A percentile compares a stretch with the other conserved stretches of the same genome.
Conservation (phyloP, 768 basidiomycete species). For the Macrolepiota albuminosa region DNA sequence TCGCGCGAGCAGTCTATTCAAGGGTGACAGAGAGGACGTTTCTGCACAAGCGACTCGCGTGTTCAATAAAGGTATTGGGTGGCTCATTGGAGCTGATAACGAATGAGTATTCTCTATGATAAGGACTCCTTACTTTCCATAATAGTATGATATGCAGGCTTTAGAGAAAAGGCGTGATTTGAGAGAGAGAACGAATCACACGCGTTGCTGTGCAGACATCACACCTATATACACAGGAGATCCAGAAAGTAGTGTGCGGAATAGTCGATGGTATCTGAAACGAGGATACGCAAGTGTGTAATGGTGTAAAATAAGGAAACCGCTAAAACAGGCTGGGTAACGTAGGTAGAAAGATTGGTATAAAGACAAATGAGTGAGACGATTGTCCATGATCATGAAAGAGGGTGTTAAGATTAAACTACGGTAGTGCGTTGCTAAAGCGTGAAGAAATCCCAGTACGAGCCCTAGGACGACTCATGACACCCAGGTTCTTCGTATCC, state of each 20-base stretch:
- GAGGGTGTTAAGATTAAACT: conserved; percentile 4
- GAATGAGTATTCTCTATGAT: conserved; percentile 12
- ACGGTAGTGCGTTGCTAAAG: conserved; percentile 51
- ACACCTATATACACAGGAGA: conserved; percentile 6
- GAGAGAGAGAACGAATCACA: neutral
- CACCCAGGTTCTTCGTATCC: conserved; percentile 25
- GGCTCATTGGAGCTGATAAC: conserved; percentile 89
- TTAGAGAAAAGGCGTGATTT: neutral
- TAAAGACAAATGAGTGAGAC: conserved; percentile 14
- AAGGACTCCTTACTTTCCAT: neutral
- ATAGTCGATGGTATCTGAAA: conserved; percentile 5
- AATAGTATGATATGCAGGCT: neutral
- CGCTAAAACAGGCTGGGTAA: conserved; percentile 8
- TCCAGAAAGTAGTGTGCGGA: conserved; percentile 8
- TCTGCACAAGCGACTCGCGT: conserved; percentile 73
- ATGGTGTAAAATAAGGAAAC: conserved; percentile 4
- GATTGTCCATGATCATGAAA: conserved; percentile 1
- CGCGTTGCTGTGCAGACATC: neutral
- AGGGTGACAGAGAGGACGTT: conserved; percentile 54
- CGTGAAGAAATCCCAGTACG: conserved; percentile 63
- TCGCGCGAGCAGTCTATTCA: conserved; percentile 34
- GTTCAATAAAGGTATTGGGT: conserved; percentile 88
- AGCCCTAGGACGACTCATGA: conserved; percentile 62
- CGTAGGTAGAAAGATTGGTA: conserved; percentile 11
- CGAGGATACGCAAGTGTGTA: neutral